Base-by-base conservation (phyloP, 2,329 filamentous ascomycete species). In the Penicillium capsulatum region DNA sequence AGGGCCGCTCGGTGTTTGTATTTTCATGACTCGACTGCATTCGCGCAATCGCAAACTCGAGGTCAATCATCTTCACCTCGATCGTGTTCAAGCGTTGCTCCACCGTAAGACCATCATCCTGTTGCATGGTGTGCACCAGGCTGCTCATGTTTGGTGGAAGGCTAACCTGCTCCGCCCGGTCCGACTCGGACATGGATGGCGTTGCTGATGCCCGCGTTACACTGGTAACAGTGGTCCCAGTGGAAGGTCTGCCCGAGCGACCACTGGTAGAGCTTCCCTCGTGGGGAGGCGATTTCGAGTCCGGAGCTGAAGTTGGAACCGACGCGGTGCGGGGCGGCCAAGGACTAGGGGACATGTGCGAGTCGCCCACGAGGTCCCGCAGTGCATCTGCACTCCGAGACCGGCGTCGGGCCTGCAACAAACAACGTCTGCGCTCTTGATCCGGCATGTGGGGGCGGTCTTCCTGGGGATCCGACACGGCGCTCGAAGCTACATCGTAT, bases 1-100 rank as follows among this genome's bases (percentile, higher is more conserved):
- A 42, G 17, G 44, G 34, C 10, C 36, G 35, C 13, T 52, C 47
- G 20, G 40, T 47, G 29, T 34, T 44, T 16, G 33, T 31, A 4
- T 48, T 45, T 15, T 54, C 54, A 26, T 57, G 48, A 19, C 49
- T 58, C 32, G 59, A 64, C 48, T 73, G 71, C 42, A 74, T 61
- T 36, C 70, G 67, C 1, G 69, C 68, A 43, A 74, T 69, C 4
- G 71, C 71, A 39, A 71, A 70, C 47, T 74, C 71, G 3, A 74
- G 59, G 33, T 73, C 71, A 47, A 72, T 71, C 34, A 73, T 53
- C 44, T 74, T 74, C 15, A 74, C 70, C 44, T 74, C 71, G 5
- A 74, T 54, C 0, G 70, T 73, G 22, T 67, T 68, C n/a, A 74
- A 47, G 32, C 71, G 62, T 38, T 73, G 68, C 40, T 71, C 69